Evolutionary conservation across 108 stramenopile genomes (phyloP).

Genomic region (Fragilaria crotonensis): DNA sequence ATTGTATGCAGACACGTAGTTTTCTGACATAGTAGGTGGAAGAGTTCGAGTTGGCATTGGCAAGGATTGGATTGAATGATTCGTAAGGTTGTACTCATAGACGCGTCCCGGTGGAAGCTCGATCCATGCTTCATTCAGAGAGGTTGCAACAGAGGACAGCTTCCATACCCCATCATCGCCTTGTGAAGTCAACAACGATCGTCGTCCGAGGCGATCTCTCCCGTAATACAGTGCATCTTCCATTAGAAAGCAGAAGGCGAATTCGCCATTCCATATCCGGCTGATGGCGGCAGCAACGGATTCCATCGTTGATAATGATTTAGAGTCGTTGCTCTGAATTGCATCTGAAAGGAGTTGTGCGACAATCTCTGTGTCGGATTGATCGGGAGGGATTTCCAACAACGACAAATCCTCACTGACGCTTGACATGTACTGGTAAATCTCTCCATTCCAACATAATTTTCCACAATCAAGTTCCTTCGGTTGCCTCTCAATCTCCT

Average conservation of each 20-base stretch:
- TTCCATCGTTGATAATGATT: no score
- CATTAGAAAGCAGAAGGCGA: slow-evolving; percentile 26
- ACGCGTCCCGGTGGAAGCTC: slow-evolving; percentile 62
- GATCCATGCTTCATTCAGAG: slow-evolving; percentile 20
- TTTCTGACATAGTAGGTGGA: no score
- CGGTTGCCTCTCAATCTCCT: no score
- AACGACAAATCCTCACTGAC: no score
- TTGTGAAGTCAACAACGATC: slow-evolving; percentile 43
- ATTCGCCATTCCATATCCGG: slow-evolving; percentile 34
- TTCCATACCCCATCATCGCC: slow-evolving; percentile 10
- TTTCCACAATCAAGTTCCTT: no score
- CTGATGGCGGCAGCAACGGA: not conserved
- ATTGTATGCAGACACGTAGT: not conserved
- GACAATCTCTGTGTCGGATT: no score
- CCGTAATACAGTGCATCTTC: slow-evolving; percentile 42
- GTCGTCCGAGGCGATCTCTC: slow-evolving; percentile 56
- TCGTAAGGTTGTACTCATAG: slow-evolving; percentile 27
- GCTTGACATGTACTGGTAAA: no score
- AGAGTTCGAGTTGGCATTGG: slow-evolving; percentile 7
- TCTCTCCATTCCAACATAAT: no score
- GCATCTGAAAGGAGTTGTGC: no score
- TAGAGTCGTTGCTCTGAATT: no score
- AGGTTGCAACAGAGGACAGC: slow-evolving; percentile 8
- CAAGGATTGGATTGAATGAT: slow-evolving; percentile 10
- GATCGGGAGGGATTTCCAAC: no score